Evolutionary conservation across 257 asterid genomes (phyloP).

Genomic region (Nicotiana sylvestris): DNA sequence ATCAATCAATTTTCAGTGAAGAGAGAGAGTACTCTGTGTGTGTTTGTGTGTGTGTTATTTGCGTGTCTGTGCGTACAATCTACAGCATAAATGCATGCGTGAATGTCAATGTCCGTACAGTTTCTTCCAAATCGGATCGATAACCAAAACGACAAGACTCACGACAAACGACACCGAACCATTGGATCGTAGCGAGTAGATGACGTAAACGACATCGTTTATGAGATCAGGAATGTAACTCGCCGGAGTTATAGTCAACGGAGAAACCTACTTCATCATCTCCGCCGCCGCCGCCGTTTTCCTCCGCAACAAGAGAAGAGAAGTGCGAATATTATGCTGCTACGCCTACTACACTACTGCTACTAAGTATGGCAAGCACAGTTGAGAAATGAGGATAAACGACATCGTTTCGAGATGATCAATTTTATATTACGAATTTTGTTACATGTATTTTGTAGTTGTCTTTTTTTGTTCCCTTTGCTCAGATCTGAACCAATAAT

Average conservation of each 20-base stretch:
- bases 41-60: not conserved
- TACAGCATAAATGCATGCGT: not conserved
- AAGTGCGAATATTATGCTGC: not conserved
- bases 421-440: not conserved
- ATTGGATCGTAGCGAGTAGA: not conserved
- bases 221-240: not conserved
- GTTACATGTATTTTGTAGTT: not conserved
- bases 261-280: not conserved
- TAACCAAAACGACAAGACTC: not conserved
- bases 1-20: not conserved
- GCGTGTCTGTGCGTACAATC: not conserved
- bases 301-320: not conserved
- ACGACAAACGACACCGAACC: not conserved
- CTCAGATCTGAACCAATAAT: slow-evolving; percentile 5
- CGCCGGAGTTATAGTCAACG: not conserved
- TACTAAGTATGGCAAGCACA: not conserved
- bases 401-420: not conserved
- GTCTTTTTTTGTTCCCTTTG: not conserved
- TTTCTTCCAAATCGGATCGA: not conserved
- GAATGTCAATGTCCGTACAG: slow-evolving; percentile 1
- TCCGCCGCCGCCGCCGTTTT: not conserved
- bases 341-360: not conserved
- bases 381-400: not conserved
- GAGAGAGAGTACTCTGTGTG: not conserved
- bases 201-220: not conserved